These are phyloP conservation scores for baker's yeast (Saccharomyces cerevisiae) DNA, from an alignment of 805 yeast species.

Conservation along the genomic window DNA sequence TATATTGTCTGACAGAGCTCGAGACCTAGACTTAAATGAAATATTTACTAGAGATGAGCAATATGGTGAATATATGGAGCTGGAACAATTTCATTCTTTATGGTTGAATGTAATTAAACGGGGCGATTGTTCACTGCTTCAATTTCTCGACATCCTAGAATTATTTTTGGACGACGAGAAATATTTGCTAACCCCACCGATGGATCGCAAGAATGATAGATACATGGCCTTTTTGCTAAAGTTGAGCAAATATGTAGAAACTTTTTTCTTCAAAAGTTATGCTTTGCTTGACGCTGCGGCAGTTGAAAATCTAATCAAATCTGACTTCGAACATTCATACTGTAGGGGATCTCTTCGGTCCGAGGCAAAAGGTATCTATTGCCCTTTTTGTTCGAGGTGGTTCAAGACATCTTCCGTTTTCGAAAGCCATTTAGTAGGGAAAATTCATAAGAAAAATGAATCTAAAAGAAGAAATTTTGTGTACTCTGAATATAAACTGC, in stretches of 20 bases:
- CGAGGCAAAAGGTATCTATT: slow-evolving; percentile 35
- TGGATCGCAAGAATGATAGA: slow-evolving; percentile 25
- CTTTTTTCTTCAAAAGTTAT: slow-evolving; percentile 39
- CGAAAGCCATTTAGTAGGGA: slow-evolving; percentile 62
- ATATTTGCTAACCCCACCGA: slow-evolving; percentile 20
- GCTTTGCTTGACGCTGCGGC: slow-evolving; percentile 40
- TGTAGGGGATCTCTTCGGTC: slow-evolving; percentile 12
- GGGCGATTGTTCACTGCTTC: slow-evolving; percentile 37
- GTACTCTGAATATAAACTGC: slow-evolving; percentile 35
- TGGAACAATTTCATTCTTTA: slow-evolving; percentile 40
- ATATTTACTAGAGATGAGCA: slow-evolving; percentile 54
- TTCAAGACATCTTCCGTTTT: slow-evolving; percentile 62
- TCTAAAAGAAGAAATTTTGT: slow-evolving; percentile 20
- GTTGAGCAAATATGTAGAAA: slow-evolving; percentile 42
- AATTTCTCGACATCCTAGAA: slow-evolving; percentile 42
- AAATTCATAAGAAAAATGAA: slow-evolving; percentile 56
- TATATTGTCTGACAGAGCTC: slow-evolving; percentile 43
- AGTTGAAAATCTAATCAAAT: slow-evolving; percentile 4
- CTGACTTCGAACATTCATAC: slow-evolving; percentile 11
- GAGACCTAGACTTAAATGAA: slow-evolving; percentile 39
- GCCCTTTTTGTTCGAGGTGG: slow-evolving; percentile 53
- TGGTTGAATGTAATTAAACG: slow-evolving; percentile 42
- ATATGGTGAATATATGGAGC: slow-evolving; percentile 58
- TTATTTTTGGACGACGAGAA: slow-evolving; percentile 29
- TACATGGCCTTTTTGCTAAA: slow-evolving; percentile 40